Conservation (phyloP, 805 yeast species). For the Ogataea sp. region DNA sequence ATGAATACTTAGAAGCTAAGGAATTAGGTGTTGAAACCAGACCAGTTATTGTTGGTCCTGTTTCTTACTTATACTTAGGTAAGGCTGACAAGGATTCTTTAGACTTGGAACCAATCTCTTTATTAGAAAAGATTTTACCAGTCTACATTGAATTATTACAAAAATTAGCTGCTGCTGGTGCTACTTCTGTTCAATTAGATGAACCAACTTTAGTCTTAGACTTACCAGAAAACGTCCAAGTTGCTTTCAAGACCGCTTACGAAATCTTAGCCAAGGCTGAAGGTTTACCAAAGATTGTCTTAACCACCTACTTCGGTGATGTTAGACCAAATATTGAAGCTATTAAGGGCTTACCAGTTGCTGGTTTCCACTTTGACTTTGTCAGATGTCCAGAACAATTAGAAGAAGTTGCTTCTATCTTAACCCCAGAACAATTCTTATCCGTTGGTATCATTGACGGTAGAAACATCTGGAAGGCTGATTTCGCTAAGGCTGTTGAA, state of each 20-base stretch:
- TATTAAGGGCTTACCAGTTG: conserved; percentile 82
- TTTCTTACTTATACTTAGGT: conserved; percentile 90
- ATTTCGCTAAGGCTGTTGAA: conserved; percentile 79
- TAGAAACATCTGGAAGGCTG: conserved; percentile 99
- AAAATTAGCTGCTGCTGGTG: conserved; percentile 92
- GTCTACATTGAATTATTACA: conserved; percentile 84
- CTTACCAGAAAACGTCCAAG: conserved; percentile 74
- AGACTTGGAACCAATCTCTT: conserved; percentile 87
- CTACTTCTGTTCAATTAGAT: conserved; percentile 89
- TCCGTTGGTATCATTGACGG: conserved; percentile 98
- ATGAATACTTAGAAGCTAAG: conserved; percentile 97
- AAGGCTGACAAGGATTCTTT: conserved; percentile 97
- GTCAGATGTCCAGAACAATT: conserved; percentile 96
- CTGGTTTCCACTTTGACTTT: conserved; percentile 95
- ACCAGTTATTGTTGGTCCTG: conserved; percentile 96
- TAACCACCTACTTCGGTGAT: conserved; percentile 96
- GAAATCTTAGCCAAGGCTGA: conserved; percentile 60
- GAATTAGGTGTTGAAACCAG: conserved; percentile 92
- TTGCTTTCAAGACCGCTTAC: conserved; percentile 85
- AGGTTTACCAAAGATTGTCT: conserved; percentile 68
- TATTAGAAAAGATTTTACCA: conserved; percentile 85
- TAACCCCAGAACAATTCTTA: conserved; percentile 64
- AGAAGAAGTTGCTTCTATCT: conserved; percentile 64
- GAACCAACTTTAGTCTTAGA: conserved; percentile 96
- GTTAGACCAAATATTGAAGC: conserved; percentile 93